Evolutionary conservation across 305 asterid species (phyloP), one percentile per base, ranked within the genome.

Genomic region (Fraxinus floribunda): DNA sequence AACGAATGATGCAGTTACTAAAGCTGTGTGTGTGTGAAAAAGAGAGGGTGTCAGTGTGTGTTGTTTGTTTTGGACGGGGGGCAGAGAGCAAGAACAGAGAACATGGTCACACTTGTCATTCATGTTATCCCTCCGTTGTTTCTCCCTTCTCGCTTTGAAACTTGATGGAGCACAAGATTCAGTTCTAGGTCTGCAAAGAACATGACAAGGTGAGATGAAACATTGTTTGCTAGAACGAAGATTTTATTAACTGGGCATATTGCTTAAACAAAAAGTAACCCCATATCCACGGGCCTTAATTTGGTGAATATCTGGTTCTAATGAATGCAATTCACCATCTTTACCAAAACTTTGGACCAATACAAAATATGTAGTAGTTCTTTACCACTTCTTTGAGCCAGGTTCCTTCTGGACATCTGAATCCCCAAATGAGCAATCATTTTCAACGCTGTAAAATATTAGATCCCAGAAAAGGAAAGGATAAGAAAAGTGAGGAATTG

Each of bases 111-210:
- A 96, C 99, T 89, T 93, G 94, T 92, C 98, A 83, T 96, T 96
- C 79, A 96, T 93, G 85, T 88, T 91, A 86, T 96, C 98, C 87
- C 99, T 87, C 46, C 98, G 91, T 84, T 89, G 90, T 86, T 94
- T 96, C 92, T 96, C 99, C 89, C 98, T 88, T 92, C 96, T 89
- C 29, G 99, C 99, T 88, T 95, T 95, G 87, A 97, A 92, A 86
- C 92, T 91, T 79, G 97, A 86, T 60, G 95, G 85, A 85, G 87
- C 89, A 85, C 93, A 90, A 30, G 90, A 81, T 81, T 95, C 97
- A 79, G 90, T 80, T 86, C 99, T 91, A 62, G 88, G 62, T 83
- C 98, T 95, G 91, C 46, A 78, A 84, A 80, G 79, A 64, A 75
- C 72, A 85, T 29, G 80, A 80, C 78, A 75, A 4, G 55, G 57